Evolutionary conservation across 2,329 filamentous ascomycete species (phyloP).

Genomic region (Aspergillus sp.): DNA sequence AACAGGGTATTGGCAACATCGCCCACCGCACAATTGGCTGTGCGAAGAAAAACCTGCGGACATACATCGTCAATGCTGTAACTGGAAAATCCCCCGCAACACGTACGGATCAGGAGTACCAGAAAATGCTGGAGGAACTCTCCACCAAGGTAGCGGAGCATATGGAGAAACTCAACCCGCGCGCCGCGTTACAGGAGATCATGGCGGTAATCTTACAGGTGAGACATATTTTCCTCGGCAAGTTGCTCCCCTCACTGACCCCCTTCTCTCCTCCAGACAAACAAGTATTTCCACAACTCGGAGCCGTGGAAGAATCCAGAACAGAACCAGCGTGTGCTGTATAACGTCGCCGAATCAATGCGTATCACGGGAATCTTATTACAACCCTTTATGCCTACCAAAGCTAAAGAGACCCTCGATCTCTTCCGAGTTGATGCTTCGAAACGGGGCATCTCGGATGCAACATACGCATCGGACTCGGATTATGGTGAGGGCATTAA

Average conservation of each 20-base stretch:
- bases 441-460: slow-evolving; percentile 63
- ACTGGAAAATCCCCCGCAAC: slow-evolving; percentile 28
- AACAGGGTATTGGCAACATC: slow-evolving; percentile 78
- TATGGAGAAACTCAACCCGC: slow-evolving; percentile 66
- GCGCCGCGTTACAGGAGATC: slow-evolving; percentile 64
- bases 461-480: slow-evolving; percentile 62
- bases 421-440: slow-evolving; percentile 68
- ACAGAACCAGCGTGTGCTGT: slow-evolving; percentile 63
- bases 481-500: slow-evolving; percentile 63
- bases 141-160: slow-evolving; percentile 47
- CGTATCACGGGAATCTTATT: slow-evolving; percentile 80
- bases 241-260: background rate
- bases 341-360: slow-evolving; percentile 70
- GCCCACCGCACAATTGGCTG: slow-evolving; percentile 67
- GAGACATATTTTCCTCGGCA: slow-evolving; percentile 11
- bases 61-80: slow-evolving; percentile 52
- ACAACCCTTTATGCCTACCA: slow-evolving; percentile 86
- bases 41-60: slow-evolving; percentile 67
- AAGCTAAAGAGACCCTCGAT: slow-evolving; percentile 71
- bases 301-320: slow-evolving; percentile 64
- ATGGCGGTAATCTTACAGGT: slow-evolving; percentile 64
- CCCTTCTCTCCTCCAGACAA: slow-evolving; percentile 50
- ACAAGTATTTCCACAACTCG: slow-evolving; percentile 63
- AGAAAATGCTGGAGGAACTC: slow-evolving; percentile 41
- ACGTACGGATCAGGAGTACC: slow-evolving; percentile 36